phyloP scores from a whole-genome alignment of 2,329 filamentous ascomycete species.

The Helotiales sp. region DNA sequence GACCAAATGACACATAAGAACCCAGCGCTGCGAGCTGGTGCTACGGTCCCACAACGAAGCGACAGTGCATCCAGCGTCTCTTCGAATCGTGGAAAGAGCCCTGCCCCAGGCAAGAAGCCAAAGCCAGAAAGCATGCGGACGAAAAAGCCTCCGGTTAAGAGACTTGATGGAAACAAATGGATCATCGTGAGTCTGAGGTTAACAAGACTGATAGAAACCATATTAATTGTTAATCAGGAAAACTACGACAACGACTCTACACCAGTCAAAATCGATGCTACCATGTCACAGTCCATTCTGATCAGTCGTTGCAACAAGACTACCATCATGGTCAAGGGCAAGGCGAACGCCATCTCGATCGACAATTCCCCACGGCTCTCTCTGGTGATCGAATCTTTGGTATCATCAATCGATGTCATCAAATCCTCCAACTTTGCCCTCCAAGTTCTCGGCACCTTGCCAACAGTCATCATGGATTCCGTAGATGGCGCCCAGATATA shows the following conservation, averaged over 20 bases:
- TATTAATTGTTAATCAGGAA: slow-evolving; percentile 60
- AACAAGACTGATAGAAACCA: background rate
- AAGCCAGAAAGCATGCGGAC: slow-evolving; percentile 85
- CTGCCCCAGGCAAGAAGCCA: slow-evolving; percentile 84
- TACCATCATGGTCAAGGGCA: slow-evolving; percentile 86
- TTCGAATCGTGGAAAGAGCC: slow-evolving; percentile 74
- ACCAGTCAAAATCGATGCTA: slow-evolving; percentile 80
- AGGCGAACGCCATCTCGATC: slow-evolving; percentile 95
- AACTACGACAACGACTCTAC: slow-evolving; percentile 81
- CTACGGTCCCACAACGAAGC: slow-evolving; percentile 67
- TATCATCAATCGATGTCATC: slow-evolving; percentile 92
- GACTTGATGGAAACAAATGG: slow-evolving; percentile 92
- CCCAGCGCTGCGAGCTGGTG: slow-evolving; percentile 77
- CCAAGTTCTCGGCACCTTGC: slow-evolving; percentile 85
- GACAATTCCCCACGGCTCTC: slow-evolving; percentile 88
- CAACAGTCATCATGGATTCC: slow-evolving; percentile 89
- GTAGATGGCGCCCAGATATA: slow-evolving; percentile 90
- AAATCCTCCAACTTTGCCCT: slow-evolving; percentile 93
- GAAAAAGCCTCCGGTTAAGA: slow-evolving; percentile 81
- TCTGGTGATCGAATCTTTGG: slow-evolving; percentile 85
- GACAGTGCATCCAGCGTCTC: slow-evolving; percentile 56
- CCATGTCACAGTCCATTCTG: slow-evolving; percentile 85
- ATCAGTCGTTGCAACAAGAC: slow-evolving; percentile 92
- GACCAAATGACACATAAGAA: slow-evolving; percentile 99
- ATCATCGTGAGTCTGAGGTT: slow-evolving; percentile 65